Evolutionary conservation across 192 early-diverging fungal species (phyloP).

Genomic region (Rhizophagus prolifer): DNA sequence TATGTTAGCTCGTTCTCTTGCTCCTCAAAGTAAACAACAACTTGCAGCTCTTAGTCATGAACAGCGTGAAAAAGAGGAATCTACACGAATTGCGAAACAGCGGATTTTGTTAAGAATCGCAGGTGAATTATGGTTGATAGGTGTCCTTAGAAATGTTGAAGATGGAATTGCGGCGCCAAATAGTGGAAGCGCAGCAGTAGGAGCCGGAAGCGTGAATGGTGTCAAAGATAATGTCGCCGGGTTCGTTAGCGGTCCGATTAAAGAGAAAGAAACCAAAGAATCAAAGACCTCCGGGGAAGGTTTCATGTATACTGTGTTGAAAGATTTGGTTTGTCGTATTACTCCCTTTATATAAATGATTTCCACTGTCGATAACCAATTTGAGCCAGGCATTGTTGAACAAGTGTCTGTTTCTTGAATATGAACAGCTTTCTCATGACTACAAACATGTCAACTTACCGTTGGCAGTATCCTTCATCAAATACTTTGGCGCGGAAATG

Average conservation of each 20-base stretch:
- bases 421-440: conserved; percentile 44
- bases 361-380: conserved; percentile 4
- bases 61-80: conserved; percentile 87
- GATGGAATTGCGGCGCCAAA: conserved; percentile 55
- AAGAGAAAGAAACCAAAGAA: conserved; percentile 38
- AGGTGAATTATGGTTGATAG: conserved; percentile 81
- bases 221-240: conserved; percentile 52
- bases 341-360: conserved; percentile 14
- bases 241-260: conserved; percentile 36
- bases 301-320: conserved; percentile 50
- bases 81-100: conserved; percentile 62
- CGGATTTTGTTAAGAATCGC: conserved; percentile 68
- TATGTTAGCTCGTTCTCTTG: conserved; percentile 64
- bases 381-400: background rate
- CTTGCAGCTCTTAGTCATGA: conserved; percentile 63
- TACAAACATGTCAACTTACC: conserved; percentile 56
- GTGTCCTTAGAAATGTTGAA: conserved; percentile 65
- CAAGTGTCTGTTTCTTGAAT: conserved; percentile 12
- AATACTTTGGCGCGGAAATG: conserved; percentile 54
- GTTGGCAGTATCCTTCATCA: conserved; percentile 51
- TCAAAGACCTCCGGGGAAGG: conserved; percentile 36
- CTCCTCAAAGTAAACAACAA: conserved; percentile 58
- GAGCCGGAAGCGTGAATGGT: conserved; percentile 39
- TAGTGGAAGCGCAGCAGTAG: conserved; percentile 39
- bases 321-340: conserved; percentile 46